Percentiles rank a stretch among this genome's conserved stretches.
Evolutionary conservation across 768 basidiomycete species (phyloP).

Genomic region (Tephrocybe sp.): DNA sequence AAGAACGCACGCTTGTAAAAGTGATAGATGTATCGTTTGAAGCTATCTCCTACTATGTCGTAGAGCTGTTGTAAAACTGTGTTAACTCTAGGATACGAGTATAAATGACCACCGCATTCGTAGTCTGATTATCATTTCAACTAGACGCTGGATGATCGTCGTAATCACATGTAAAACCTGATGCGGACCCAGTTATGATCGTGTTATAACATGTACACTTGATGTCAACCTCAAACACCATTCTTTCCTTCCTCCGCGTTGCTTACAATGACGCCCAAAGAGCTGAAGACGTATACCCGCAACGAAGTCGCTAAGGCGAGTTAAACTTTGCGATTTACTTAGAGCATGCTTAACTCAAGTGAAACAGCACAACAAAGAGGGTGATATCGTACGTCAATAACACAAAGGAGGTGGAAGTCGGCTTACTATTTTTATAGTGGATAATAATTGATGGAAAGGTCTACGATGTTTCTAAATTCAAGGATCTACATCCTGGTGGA

Average conservation of each 20-base stretch:
- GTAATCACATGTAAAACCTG: conserved; percentile 12
- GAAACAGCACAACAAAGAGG: conserved; percentile 68
- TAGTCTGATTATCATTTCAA: too few species aligned
- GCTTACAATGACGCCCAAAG: conserved; percentile 29
- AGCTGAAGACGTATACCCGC: conserved; percentile 34
- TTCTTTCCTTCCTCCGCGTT: neutral
- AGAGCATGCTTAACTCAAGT: neutral
- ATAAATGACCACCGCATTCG: too few species aligned
- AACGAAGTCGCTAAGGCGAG: conserved; percentile 43
- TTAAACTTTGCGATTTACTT: neutral
- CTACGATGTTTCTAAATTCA: conserved; percentile 81
- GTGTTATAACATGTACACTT: neutral
- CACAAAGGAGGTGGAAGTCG: neutral
- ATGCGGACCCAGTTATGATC: neutral
- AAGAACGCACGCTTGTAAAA: conserved; percentile 43
- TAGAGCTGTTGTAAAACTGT: too few species aligned
- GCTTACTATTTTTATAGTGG: conserved; percentile 44
- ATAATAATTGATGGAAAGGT: conserved; percentile 84
- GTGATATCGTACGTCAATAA: conserved; percentile 56
- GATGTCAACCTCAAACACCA: neutral
- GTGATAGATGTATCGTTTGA: too few species aligned
- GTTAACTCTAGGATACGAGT: too few species aligned
- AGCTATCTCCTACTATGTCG: too few species aligned
- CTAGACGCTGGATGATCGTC: too few species aligned
- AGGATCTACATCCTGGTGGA: conserved; percentile 85